Percentiles rank a stretch among this genome's conserved stretches.
Evolutionary conservation across 306 rosid species (phyloP).

Genomic region (Ormosia semicastrata): DNA sequence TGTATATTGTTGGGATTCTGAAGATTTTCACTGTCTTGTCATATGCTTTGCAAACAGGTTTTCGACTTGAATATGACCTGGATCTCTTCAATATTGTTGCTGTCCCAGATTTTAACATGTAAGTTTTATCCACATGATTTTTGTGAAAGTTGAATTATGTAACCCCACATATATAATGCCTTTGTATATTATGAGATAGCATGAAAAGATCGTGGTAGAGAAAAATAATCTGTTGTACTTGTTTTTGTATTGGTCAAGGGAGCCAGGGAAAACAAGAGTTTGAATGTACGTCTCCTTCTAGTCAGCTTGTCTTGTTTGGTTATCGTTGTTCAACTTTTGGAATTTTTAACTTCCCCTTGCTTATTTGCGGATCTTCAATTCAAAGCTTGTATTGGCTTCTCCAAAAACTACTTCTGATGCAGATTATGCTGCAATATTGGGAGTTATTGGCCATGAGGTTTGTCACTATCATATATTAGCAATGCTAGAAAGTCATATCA

Average conservation of each 20-base stretch:
- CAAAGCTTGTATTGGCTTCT: conserved; percentile 93
- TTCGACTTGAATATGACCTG: conserved; percentile 95
- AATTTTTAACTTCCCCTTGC: not conserved
- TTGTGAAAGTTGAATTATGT: not conserved
- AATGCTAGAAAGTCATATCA: not conserved
- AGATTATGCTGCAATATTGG: conserved; percentile 95
- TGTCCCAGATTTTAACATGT: conserved; percentile 99
- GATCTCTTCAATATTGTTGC: conserved; percentile 98
- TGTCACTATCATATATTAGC: conserved; percentile 33
- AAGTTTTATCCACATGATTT: conserved; percentile 12
- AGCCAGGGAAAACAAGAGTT: conserved; percentile 99
- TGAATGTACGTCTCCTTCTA: conserved; percentile 64
- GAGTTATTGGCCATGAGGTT: conserved; percentile 99
- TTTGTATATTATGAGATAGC: conserved; percentile 10
- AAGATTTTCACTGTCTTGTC: conserved; percentile 27
- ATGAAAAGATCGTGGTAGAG: not conserved
- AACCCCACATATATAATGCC: not conserved
- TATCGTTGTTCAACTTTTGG: not conserved
- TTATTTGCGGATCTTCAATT: conserved; percentile 76
- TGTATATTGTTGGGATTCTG: conserved; percentile 12
- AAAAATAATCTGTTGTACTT: conserved; percentile 16
- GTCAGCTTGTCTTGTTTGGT: conserved; percentile 15
- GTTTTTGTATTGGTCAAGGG: conserved; percentile 69
- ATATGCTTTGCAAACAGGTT: conserved; percentile 54
- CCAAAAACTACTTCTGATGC: conserved; percentile 90